Percentiles rank a stretch among this genome's conserved stretches.
Evolutionary conservation across 768 basidiomycete genomes (phyloP).

Genomic region (Boletus reticulatus): DNA sequence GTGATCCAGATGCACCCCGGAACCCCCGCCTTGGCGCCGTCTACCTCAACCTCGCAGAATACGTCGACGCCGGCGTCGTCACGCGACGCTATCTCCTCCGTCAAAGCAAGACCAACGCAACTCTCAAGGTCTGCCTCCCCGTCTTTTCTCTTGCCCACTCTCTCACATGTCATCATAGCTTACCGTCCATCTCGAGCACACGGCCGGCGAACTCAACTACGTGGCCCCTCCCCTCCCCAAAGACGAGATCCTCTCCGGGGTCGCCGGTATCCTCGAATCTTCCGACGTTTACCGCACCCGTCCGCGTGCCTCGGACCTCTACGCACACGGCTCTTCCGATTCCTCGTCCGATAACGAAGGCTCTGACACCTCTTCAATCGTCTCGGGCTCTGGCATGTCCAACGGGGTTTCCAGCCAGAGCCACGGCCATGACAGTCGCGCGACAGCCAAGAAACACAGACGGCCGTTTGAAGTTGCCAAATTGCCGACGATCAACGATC

Average conservation of each 20-base stretch:
- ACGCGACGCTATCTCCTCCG: constrained; percentile 65
- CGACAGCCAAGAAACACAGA: constrained; percentile 19
- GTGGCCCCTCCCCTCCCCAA: constrained; percentile 66
- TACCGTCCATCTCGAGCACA: constrained; percentile 53
- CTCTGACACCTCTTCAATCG: constrained; percentile 21
- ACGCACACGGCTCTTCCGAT: constrained; percentile 21
- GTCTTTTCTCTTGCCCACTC: background rate
- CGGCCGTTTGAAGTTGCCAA: constrained; percentile 31
- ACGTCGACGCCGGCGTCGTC: constrained; percentile 55
- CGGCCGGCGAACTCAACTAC: constrained; percentile 55
- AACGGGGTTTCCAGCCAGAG: background rate
- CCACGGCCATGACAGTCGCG: background rate
- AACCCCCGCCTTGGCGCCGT: constrained; percentile 65
- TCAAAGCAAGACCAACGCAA: constrained; percentile 78
- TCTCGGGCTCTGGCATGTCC: constrained; percentile 11
- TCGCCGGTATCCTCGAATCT: constrained; percentile 56
- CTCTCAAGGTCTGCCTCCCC: constrained; percentile 51
- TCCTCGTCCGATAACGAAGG: constrained; percentile 22
- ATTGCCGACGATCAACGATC: constrained; percentile 54
- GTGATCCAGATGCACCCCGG: constrained; percentile 53
- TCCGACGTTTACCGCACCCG: constrained; percentile 53
- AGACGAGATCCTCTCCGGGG: constrained; percentile 69
- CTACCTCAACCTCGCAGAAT: constrained; percentile 73
- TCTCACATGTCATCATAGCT: constrained; percentile 39
- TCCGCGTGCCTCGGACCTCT: constrained; percentile 51